These are phyloP conservation scores for Phoenix roebelenii DNA, from an alignment of 176 grass and related monocot species.

Conservation along the genomic window DNA sequence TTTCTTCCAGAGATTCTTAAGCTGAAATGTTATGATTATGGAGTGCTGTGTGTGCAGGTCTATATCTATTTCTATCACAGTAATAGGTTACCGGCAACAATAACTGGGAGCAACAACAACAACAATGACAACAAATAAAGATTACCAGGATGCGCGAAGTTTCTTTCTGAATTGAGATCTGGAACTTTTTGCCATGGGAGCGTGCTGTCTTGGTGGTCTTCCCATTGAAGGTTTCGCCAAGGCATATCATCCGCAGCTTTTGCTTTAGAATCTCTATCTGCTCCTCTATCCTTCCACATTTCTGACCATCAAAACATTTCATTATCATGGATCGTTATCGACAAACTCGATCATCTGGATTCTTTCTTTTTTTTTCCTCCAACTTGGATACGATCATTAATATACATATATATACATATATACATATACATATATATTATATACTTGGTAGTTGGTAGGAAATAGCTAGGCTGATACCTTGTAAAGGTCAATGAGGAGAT, in stretches of 20 bases:
- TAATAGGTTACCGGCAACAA: not conserved
- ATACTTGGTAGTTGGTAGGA: no score
- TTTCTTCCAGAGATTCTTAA: no score
- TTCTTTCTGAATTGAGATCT: slow-evolving; percentile 88
- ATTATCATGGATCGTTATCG: not conserved
- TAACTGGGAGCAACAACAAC: no score
- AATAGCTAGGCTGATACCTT: slow-evolving; percentile 31
- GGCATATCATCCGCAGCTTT: slow-evolving; percentile 79
- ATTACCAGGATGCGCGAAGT: slow-evolving; percentile 69
- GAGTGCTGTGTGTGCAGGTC: no score
- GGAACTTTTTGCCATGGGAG: slow-evolving; percentile 95
- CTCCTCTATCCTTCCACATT: slow-evolving; percentile 69
- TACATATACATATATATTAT: no score
- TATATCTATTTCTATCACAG: no score
- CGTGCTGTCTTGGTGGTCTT: slow-evolving; percentile 80
- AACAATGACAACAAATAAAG: not conserved
- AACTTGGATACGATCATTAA: no score
- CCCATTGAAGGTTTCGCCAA: slow-evolving; percentile 80
- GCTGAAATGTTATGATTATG: no score
- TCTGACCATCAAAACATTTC: slow-evolving; percentile 28
- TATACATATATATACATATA: no score
- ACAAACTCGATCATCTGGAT: no score
- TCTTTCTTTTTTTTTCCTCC: no score
- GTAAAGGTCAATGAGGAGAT: slow-evolving; percentile 92
- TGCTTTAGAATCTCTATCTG: slow-evolving; percentile 86